phyloP scores from a whole-genome alignment of 2,329 filamentous ascomycete genomes.

The Sporothrix inflata region DNA sequence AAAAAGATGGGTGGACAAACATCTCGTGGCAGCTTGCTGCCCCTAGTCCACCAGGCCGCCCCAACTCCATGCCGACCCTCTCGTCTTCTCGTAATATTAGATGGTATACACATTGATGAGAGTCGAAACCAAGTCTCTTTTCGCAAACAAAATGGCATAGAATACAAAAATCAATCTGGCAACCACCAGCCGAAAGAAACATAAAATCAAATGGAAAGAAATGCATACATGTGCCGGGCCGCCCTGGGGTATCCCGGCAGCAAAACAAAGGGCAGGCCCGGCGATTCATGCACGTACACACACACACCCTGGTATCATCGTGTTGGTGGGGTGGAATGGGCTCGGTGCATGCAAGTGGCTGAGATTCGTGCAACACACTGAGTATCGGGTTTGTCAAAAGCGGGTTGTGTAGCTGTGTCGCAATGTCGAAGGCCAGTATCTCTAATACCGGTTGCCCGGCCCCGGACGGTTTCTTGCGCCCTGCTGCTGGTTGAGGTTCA shows the following conservation, averaged over 20 bases:
- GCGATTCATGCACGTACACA: background rate
- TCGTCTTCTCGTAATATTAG: conserved; percentile 23
- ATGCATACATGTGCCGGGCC: conserved; percentile 1
- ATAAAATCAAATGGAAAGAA: conserved; percentile 1
- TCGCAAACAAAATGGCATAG: background rate
- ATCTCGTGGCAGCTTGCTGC: conserved; percentile 4
- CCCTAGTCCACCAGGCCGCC: conserved; percentile 7
- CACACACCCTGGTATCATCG: conserved; percentile 1
- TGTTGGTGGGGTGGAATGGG: conserved; percentile 5
- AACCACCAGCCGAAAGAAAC: background rate
- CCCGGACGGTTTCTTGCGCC: conserved; percentile 57
- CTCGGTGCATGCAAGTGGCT: conserved; percentile 6
- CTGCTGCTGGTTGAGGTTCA: conserved; percentile 50
- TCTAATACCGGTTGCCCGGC: conserved; percentile 56
- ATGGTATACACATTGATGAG: conserved; percentile 23
- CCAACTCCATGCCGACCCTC: background rate
- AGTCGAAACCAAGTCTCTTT: background rate
- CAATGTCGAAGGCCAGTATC: conserved; percentile 27
- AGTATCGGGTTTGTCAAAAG: conserved; percentile 17
- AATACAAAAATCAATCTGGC: background rate
- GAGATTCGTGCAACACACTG: conserved; percentile 2
- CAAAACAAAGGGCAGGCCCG: conserved; percentile 21
- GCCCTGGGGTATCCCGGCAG: conserved; percentile 21
- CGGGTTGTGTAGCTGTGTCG: conserved; percentile 30
- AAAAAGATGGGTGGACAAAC: conserved; percentile 8